A percentile compares a stretch with the other conserved stretches of the same genome.
These are phyloP conservation scores for Penicillium steckii DNA, from an alignment of 495 filamentous ascomycete species.

Conservation along the genomic window DNA sequence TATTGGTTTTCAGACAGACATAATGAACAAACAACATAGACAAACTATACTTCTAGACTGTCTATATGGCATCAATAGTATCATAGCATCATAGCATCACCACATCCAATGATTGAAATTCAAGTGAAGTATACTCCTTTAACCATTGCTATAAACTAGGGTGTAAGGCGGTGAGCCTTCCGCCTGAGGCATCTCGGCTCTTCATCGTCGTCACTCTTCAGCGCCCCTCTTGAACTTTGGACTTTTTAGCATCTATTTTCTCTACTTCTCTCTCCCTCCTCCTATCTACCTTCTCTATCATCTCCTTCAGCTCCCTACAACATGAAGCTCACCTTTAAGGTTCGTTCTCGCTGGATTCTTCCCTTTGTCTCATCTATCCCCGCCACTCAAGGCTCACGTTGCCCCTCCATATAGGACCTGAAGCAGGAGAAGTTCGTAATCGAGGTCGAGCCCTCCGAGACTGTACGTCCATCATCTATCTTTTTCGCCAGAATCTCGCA, in stretches of 20 bases:
- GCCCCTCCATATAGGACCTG: conserved; percentile 63
- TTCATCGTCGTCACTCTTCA: conserved; percentile 18
- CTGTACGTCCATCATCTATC: conserved; percentile 54
- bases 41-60: no score
- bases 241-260: conserved; percentile 6
- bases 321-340: conserved; percentile 88
- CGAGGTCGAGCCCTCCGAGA: conserved; percentile 89
- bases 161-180: conserved; percentile 15
- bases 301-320: conserved; percentile 33
- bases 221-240: conserved; percentile 12
- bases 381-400: neutral
- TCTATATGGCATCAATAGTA: no score
- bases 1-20: no score
- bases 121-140: no score
- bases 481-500: neutral
- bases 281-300: conserved; percentile 9
- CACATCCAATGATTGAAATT: no score
- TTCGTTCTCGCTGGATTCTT: conserved; percentile 31
- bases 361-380: neutral
- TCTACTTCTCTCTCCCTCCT: conserved; percentile 4
- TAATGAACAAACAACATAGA: no score
- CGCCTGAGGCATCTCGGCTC: conserved; percentile 7
- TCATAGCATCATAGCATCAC: no score
- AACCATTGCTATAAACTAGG: no score
- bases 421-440: conserved; percentile 98